These are phyloP conservation scores for Solanum appendiculatum DNA, from an alignment of 257 asterid species.

Conservation along the genomic window DNA sequence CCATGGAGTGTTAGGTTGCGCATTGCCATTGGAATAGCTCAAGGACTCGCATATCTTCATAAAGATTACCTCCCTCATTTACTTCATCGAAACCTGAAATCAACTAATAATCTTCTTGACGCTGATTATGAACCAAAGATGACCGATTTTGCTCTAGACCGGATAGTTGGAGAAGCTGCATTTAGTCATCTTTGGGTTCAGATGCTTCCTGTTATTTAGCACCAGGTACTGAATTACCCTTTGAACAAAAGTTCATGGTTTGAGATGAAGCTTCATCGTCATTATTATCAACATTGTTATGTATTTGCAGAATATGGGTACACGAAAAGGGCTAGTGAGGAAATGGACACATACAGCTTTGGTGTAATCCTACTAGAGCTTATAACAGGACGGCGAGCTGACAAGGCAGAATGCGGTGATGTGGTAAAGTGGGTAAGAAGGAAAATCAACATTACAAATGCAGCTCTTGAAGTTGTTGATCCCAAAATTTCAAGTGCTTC, in stretches of 20 bases:
- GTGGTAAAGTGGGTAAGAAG: conserved; percentile 83
- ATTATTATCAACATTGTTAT: background rate
- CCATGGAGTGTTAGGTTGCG: conserved; percentile 59
- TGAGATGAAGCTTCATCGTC: too few relatives aligned
- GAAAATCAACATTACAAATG: conserved; percentile 63
- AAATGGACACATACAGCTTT: conserved; percentile 56
- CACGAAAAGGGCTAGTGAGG: conserved; percentile 57
- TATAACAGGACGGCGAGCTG: conserved; percentile 61
- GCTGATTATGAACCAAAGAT: conserved; percentile 71
- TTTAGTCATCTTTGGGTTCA: conserved; percentile 36
- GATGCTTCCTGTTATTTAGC: conserved; percentile 67
- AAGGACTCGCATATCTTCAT: conserved; percentile 79
- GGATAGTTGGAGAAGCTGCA: conserved; percentile 44
- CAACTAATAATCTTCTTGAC: conserved; percentile 61
- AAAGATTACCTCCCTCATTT: conserved; percentile 63
- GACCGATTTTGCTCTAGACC: conserved; percentile 60
- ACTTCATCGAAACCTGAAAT: conserved; percentile 64
- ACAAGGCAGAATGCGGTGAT: conserved; percentile 22
- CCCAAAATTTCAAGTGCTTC: conserved; percentile 36
- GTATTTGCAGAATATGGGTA: conserved; percentile 45
- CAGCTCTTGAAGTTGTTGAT: conserved; percentile 53
- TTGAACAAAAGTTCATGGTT: background rate
- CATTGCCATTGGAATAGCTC: conserved; percentile 71
- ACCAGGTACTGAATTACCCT: conserved; percentile 43
- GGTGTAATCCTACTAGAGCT: conserved; percentile 74